These are phyloP conservation scores for Heliophila coronopifolia DNA, from an alignment of 441 rosid genomes.

Conservation along the genomic window DNA sequence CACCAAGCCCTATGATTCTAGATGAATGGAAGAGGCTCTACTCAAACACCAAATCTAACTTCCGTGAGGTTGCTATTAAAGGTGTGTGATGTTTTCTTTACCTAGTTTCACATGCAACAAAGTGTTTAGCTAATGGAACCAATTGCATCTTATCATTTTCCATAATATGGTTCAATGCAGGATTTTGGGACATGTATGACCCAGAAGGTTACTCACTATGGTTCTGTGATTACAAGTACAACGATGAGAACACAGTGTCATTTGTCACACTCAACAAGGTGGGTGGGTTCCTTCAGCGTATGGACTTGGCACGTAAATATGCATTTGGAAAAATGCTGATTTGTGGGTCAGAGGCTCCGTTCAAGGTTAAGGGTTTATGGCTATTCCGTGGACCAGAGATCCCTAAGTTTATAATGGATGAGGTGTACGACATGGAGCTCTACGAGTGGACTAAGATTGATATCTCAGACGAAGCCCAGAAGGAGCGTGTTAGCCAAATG, in stretches of 20 bases:
- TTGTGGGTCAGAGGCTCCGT: constrained; percentile 66
- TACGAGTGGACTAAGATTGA: constrained; percentile 89
- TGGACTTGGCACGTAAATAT: constrained; percentile 91
- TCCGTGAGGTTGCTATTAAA: constrained; percentile 91
- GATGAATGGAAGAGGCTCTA: constrained; percentile 98
- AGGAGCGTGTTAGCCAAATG: constrained; percentile 87
- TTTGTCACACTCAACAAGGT: constrained; percentile 86
- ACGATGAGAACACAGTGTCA: constrained; percentile 80
- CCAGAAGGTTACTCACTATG: constrained; percentile 91
- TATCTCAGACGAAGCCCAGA: constrained; percentile 68
- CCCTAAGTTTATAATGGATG: constrained; percentile 71
- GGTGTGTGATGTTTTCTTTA: constrained; percentile 37
- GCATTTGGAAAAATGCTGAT: constrained; percentile 91
- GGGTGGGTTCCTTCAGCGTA: constrained; percentile 82
- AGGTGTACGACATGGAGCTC: constrained; percentile 93
- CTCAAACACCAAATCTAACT: constrained; percentile 88
- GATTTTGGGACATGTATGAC: constrained; percentile 99
- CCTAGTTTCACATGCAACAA: background rate
- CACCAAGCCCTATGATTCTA: constrained; percentile 83
- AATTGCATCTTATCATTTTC: background rate
- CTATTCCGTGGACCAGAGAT: constrained; percentile 83
- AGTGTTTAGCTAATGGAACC: background rate
- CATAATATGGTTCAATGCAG: constrained; percentile 31
- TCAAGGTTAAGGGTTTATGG: constrained; percentile 91
- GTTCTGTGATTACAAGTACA: constrained; percentile 94